These are phyloP conservation scores for Fusarium longipes DNA, from an alignment of 2,329 filamentous ascomycete genomes.

Conservation along the genomic window DNA sequence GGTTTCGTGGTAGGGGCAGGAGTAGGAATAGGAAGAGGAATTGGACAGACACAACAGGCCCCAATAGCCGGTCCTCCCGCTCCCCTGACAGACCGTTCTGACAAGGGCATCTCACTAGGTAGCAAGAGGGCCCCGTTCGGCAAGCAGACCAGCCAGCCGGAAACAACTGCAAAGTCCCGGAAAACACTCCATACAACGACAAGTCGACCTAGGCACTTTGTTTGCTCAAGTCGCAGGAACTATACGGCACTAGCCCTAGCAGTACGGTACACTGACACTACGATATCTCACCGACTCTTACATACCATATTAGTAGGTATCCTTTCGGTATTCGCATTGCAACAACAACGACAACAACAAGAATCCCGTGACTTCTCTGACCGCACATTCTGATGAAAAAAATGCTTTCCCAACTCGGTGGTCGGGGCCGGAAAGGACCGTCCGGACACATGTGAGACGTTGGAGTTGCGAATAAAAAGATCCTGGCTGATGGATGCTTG, in stretches of 20 bases:
- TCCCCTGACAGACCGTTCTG: conserved; percentile 24
- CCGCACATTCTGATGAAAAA: conserved; percentile 37
- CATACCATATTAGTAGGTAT: conserved; percentile 19
- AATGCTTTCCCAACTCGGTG: conserved; percentile 17
- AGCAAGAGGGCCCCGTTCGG: conserved; percentile 29
- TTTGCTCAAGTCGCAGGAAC: conserved; percentile 26
- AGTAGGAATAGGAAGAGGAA: background rate
- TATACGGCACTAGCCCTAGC: conserved; percentile 4
- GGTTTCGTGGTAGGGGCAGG: conserved; percentile 3
- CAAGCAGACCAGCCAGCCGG: conserved; percentile 28
- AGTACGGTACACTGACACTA: conserved; percentile 26
- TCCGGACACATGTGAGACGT: conserved; percentile 32
- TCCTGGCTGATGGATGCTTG: conserved; percentile 15
- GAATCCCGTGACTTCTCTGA: conserved; percentile 39
- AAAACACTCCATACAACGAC: conserved; percentile 32
- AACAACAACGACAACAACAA: background rate
- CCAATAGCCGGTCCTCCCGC: conserved; percentile 29
- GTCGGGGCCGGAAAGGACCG: conserved; percentile 32
- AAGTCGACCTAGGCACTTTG: background rate
- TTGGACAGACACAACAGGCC: conserved; percentile 1
- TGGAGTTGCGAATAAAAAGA: conserved; percentile 12
- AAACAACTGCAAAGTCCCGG: conserved; percentile 35
- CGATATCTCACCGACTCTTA: conserved; percentile 25
- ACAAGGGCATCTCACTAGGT: conserved; percentile 20
- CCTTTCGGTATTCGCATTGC: conserved; percentile 24